phyloP scores from a whole-genome alignment of 768 basidiomycete species.

The Serendipita vermifera region DNA sequence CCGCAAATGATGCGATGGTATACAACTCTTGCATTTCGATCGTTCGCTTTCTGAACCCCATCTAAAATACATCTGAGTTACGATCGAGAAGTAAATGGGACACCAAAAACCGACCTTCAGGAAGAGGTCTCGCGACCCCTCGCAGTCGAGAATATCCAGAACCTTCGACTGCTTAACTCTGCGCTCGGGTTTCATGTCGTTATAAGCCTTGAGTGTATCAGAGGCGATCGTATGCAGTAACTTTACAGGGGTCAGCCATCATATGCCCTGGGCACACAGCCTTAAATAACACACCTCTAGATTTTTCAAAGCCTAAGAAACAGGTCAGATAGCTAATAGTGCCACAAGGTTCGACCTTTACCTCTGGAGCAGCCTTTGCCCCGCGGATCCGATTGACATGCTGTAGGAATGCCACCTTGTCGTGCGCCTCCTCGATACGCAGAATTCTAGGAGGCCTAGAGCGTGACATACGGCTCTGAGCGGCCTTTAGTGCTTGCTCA shows the following conservation, averaged over 20 bases:
- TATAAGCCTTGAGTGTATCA: no score
- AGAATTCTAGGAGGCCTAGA: neutral
- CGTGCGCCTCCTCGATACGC: neutral
- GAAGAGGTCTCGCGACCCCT: neutral
- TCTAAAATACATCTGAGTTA: no score
- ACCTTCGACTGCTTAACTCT: neutral
- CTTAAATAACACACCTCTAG: no score
- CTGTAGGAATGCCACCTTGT: neutral
- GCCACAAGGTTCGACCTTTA: no score
- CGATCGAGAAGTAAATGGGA: no score
- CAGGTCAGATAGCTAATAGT: neutral
- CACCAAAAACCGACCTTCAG: neutral
- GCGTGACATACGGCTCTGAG: neutral
- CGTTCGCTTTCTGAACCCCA: neutral
- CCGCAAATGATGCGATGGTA: neutral
- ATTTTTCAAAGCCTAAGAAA: neutral
- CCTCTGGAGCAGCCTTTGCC: neutral
- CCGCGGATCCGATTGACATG: neutral
- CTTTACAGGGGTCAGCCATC: no score
- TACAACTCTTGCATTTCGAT: neutral
- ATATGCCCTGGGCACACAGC: no score
- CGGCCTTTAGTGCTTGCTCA: neutral
- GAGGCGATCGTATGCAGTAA: no score
- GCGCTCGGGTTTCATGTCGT: neutral
- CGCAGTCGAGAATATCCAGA: neutral